Conservation (phyloP, 2,329 filamentous ascomycete genomes). For the Paecilomyces sp. region DNA sequence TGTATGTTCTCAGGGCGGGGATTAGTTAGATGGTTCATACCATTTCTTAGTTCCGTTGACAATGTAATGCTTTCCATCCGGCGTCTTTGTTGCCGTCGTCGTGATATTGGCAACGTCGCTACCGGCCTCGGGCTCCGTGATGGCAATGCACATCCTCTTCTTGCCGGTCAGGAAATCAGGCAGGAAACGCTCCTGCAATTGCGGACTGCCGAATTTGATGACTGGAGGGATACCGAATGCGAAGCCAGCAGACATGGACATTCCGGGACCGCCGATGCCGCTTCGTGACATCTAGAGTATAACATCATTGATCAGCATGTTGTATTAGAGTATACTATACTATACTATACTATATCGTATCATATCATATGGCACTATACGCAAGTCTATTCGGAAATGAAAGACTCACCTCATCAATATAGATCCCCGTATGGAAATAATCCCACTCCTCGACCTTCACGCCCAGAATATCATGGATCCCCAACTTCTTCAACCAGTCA, state of each 20-base stretch:
- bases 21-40: constrained; percentile 25
- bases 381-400: neutral
- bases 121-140: constrained; percentile 69
- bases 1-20: constrained; percentile 4
- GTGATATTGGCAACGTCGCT: constrained; percentile 67
- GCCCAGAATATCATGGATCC: constrained; percentile 60
- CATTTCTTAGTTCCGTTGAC: constrained; percentile 75
- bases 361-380: neutral
- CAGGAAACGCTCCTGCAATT: constrained; percentile 59
- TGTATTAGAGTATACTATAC: too few species aligned
- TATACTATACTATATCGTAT: neutral
- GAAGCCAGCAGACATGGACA: constrained; percentile 63
- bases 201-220: constrained; percentile 57
- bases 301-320: neutral
- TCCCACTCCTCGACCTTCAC: constrained; percentile 68
- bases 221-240: constrained; percentile 67
- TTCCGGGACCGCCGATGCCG: constrained; percentile 57
- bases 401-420: constrained; percentile 52
- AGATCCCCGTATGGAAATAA: constrained; percentile 64
- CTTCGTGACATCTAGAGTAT: constrained; percentile 51
- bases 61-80: constrained; percentile 61
- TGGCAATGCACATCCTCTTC: constrained; percentile 66
- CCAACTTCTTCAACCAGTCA: constrained; percentile 58
- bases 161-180: constrained; percentile 60
- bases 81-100: constrained; percentile 57